These are phyloP conservation scores for Leptographium flavum DNA, from an alignment of 2,329 filamentous ascomycete genomes.

Conservation along the genomic window DNA sequence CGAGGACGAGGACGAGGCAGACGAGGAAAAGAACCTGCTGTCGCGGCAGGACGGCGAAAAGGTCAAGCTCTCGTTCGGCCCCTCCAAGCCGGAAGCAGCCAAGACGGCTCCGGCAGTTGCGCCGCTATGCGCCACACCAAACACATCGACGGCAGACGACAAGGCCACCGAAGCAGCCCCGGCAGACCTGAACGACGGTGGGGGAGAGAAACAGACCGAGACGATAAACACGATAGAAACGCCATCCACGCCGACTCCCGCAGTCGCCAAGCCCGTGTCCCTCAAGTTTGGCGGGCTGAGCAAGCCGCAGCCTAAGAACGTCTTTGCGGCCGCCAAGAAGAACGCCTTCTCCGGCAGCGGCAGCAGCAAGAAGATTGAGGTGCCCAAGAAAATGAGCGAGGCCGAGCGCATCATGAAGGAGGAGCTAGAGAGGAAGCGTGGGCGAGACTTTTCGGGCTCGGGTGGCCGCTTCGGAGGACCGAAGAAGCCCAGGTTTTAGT, in stretches of 20 bases:
- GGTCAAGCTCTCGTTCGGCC: constrained; percentile 55
- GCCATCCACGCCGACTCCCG: constrained; percentile 5
- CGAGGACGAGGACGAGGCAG: constrained; percentile 25
- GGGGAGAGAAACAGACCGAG: neutral
- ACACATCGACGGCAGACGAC: too few relatives aligned
- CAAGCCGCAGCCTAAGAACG: constrained; percentile 60
- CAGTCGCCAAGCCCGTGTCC: constrained; percentile 28
- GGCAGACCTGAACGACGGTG: too few relatives aligned
- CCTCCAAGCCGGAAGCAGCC: constrained; percentile 18
- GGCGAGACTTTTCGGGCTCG: constrained; percentile 25
- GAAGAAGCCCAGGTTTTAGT: constrained; percentile 32
- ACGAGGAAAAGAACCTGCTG: constrained; percentile 29
- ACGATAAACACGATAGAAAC: constrained; percentile 1
- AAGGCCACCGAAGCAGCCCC: too few relatives aligned
- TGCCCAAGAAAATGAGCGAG: constrained; percentile 75
- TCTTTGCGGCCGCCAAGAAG: constrained; percentile 54
- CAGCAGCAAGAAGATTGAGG: constrained; percentile 47
- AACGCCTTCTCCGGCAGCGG: constrained; percentile 47
- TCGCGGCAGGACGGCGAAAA: constrained; percentile 60
- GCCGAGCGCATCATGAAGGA: constrained; percentile 82
- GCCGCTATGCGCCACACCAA: neutral
- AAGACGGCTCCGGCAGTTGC: constrained; percentile 6
- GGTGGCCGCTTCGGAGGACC: constrained; percentile 5
- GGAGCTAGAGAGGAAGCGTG: constrained; percentile 58
- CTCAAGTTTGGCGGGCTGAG: constrained; percentile 43